These are phyloP conservation scores for Hemisphaericaspora xylanilytica DNA, from an alignment of 1,139 yeast species.

Conservation along the genomic window DNA sequence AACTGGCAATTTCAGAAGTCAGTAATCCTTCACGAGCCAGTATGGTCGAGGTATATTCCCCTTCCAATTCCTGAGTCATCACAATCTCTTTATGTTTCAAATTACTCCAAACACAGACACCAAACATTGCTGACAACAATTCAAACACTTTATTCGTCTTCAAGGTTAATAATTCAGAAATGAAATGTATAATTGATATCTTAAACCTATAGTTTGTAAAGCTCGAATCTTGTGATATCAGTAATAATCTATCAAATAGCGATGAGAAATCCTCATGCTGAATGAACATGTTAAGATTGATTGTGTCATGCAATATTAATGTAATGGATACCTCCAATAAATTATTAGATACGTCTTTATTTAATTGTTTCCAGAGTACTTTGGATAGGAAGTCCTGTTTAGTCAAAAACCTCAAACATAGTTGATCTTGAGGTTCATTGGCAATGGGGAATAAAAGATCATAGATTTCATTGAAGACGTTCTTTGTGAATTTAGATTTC, in stretches of 20 bases:
- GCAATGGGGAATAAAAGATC: constrained; percentile 3
- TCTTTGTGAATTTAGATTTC: neutral
- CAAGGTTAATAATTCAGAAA: neutral
- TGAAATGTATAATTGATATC: neutral
- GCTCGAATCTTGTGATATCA: constrained; percentile 1
- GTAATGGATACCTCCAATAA: constrained; percentile 8
- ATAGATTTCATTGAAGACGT: constrained; percentile 4
- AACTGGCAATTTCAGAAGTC: constrained; percentile 1
- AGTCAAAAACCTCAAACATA: constrained; percentile 3
- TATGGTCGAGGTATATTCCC: neutral
- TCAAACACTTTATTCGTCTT: neutral
- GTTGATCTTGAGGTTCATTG: constrained; percentile 1
- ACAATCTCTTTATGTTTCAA: neutral
- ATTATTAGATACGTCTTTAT: constrained; percentile 7
- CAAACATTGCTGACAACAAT: constrained; percentile 1
- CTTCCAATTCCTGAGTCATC: neutral
- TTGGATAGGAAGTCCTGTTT: constrained; percentile 1
- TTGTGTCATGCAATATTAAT: constrained; percentile 1
- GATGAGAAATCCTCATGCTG: neutral
- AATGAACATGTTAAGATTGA: constrained; percentile 1
- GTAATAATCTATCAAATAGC: constrained; percentile 4
- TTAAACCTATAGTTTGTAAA: constrained; percentile 4
- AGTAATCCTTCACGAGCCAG: neutral
- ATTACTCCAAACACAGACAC: constrained; percentile 1
- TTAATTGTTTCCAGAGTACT: constrained; percentile 7